Conservation (phyloP, 2,329 filamentous ascomycete genomes). For the Trichoderma endophyticum region DNA sequence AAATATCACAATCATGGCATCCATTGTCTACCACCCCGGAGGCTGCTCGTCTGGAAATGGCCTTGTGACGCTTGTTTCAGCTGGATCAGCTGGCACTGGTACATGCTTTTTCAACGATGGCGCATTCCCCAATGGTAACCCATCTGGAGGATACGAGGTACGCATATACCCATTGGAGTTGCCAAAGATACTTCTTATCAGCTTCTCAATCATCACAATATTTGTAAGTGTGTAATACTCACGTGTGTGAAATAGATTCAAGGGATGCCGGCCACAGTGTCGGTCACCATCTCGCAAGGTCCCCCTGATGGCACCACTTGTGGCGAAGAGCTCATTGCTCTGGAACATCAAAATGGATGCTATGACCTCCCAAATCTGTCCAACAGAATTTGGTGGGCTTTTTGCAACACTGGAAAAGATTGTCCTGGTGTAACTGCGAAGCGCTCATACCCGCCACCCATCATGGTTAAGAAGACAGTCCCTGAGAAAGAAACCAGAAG, state of each 20-base stretch:
- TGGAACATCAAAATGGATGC: conserved; percentile 13
- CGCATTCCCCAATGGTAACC: neutral
- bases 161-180: neutral
- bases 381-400: conserved; percentile 15
- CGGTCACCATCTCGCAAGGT: conserved; percentile 5
- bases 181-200: neutral
- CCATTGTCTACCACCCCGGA: neutral
- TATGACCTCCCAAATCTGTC: conserved; percentile 10
- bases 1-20: neutral
- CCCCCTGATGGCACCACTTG: conserved; percentile 1
- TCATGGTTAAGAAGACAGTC: neutral
- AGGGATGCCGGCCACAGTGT: conserved; percentile 14
- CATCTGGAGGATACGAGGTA: conserved; percentile 13
- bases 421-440: conserved; percentile 4
- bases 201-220: neutral
- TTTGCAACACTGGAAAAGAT: conserved; percentile 17
- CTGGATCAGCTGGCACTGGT: neutral
- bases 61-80: conserved; percentile 5
- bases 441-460: neutral
- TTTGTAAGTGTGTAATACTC: neutral
- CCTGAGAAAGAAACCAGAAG: neutral
- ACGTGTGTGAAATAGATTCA: neutral
- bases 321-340: conserved; percentile 5
- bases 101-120: conserved; percentile 7
- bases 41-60: conserved; percentile 1